Conservation (phyloP, 2,329 filamentous ascomycete species). For the Monosporascus cannonballus region DNA sequence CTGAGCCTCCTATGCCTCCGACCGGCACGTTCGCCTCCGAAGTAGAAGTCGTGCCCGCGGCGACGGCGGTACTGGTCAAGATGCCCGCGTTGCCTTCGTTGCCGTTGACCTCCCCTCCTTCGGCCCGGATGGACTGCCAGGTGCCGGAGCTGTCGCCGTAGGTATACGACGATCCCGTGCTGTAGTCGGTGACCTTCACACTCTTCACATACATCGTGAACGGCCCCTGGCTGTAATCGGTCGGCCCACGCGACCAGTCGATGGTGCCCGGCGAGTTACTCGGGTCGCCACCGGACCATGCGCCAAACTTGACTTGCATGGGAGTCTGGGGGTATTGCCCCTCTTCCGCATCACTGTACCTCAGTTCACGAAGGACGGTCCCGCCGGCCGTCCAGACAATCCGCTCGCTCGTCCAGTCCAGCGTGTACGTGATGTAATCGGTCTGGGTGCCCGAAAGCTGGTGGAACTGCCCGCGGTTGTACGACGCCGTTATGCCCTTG, state of each 20-base stretch:
- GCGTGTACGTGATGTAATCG: conserved; percentile 75
- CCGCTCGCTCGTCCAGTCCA: conserved; percentile 85
- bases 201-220: conserved; percentile 81
- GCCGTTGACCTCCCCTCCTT: conserved; percentile 71
- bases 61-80: conserved; percentile 49
- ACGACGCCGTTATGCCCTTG: conserved; percentile 79
- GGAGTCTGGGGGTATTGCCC: conserved; percentile 90
- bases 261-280: conserved; percentile 77
- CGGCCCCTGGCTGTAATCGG: conserved; percentile 76
- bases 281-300: conserved; percentile 87
- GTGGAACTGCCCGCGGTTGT: conserved; percentile 83
- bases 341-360: conserved; percentile 58
- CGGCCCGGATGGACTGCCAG: conserved; percentile 76
- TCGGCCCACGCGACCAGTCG: conserved; percentile 79
- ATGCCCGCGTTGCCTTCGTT: conserved; percentile 51
- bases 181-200: conserved; percentile 81
- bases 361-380: conserved; percentile 69
- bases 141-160: conserved; percentile 74
- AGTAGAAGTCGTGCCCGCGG: conserved; percentile 57
- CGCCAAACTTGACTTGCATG: conserved; percentile 88
- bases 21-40: conserved; percentile 62
- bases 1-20: conserved; percentile 58
- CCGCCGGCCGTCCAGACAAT: conserved; percentile 85
- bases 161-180: conserved; percentile 76
- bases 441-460: conserved; percentile 63